Evolutionary conservation across 2,329 filamentous ascomycete genomes (phyloP), one percentile per base, ranked within the genome.

Genomic region (Aspergillus costaricaensis): DNA sequence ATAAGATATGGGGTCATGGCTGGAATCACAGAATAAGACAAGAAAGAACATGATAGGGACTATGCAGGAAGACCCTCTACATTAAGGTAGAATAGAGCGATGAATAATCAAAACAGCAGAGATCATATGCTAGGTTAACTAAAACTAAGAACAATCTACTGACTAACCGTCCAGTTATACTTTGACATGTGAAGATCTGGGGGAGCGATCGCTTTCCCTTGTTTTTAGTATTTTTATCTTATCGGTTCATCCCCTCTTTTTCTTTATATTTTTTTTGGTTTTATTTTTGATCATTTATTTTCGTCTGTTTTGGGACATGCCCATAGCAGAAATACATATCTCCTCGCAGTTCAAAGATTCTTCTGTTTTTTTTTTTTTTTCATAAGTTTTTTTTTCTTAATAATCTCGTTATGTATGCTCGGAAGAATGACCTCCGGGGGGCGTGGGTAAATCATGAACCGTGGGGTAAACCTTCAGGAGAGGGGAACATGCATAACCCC

Each of bases 361-460:
- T 23, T 44, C 15, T 44, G 41, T 23, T 21, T 2, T 36, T 8
- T 3, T 23, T 21, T 2, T 36, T 8, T 3, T 25, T 15, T 15
- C 41, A 44, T 44, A 44, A 23, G 14, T 10, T 36, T 1, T 2
- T 3, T 23, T 23, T 10, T 21, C n/a, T 23, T 44, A 44, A 44
- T 44, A 48, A 48, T 17, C 19, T 36, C 5, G 4, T 36, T 36
- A 15, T 36, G 32, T 36, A 25, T 25, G 23, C 15, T 23, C 57
- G 59, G 54, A 60, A 54, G 54, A 59, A 47, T n/a, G 39, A 58
- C 55, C 49, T 36, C 39, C 50, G 58, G 2, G 5, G 12, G 59
- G 53, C 55, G 47, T 62, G 62, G 64, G 50, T 66, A 67, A 67
- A 62, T 47, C 32, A 62, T 65, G 55, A 62, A 57, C 65, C 65